A percentile compares a stretch with the other conserved stretches of the same genome.
Evolutionary conservation across 805 yeast genomes (phyloP).

Genomic region (Metschnikowia reukaufii): DNA sequence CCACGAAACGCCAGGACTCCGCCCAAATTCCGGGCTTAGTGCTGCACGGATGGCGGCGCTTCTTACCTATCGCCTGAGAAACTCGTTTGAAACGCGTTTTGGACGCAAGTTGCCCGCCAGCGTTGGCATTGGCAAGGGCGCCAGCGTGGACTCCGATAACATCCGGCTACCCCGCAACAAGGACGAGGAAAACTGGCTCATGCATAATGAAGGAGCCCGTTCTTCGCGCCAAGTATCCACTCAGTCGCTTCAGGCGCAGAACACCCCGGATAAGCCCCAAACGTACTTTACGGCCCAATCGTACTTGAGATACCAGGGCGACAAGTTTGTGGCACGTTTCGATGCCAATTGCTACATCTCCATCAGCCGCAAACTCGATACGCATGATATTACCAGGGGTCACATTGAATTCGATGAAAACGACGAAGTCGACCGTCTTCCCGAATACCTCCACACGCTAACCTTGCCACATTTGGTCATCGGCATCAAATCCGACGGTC

Average conservation of each 20-base stretch:
- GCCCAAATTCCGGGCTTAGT: conserved; percentile 82
- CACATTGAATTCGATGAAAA: conserved; percentile 48
- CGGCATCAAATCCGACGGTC: conserved; percentile 89
- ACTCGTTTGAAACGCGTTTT: conserved; percentile 86
- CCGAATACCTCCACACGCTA: conserved; percentile 58
- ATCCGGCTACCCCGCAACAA: conserved; percentile 46
- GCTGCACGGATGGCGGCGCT: conserved; percentile 98
- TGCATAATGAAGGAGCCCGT: conserved; percentile 82
- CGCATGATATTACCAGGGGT: conserved; percentile 90
- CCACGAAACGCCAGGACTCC: conserved; percentile 56
- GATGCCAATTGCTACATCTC: conserved; percentile 97
- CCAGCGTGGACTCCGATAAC: conserved; percentile 23
- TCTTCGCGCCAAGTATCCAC: conserved; percentile 4
- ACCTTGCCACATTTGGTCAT: conserved; percentile 77
- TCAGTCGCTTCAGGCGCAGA: conserved; percentile 2
- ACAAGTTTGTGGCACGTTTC: conserved; percentile 82
- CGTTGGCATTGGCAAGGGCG: neutral
- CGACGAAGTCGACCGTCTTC: conserved; percentile 27
- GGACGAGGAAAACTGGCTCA: conserved; percentile 74
- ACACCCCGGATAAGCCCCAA: conserved; percentile 38
- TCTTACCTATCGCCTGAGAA: conserved; percentile 87
- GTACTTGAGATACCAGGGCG: conserved; percentile 90
- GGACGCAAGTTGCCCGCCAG: conserved; percentile 62
- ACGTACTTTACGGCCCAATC: conserved; percentile 92
- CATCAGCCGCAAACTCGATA: conserved; percentile 88